Conservation (phyloP, 2,329 filamentous ascomycete genomes). For the Colletotrichum eremochloae region DNA sequence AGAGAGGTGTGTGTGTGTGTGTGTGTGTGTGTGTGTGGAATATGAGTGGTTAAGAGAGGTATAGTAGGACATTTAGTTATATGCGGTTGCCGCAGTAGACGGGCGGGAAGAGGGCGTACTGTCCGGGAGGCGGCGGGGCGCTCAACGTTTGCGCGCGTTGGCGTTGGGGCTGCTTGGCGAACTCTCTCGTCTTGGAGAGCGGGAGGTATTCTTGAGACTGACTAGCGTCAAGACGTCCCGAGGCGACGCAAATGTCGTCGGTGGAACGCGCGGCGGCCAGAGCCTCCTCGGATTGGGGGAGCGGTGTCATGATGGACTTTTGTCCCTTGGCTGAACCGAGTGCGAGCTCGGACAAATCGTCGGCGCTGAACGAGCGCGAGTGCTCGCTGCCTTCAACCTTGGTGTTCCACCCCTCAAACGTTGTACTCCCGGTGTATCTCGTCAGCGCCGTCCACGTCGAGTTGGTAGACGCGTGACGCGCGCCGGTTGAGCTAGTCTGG, state of each 20-base stretch:
- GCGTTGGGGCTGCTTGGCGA: conserved; percentile 49
- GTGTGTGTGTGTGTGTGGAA: conserved; percentile 13
- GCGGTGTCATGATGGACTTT: conserved; percentile 35
- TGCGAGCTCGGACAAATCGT: conserved; percentile 45
- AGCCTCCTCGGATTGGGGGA: conserved; percentile 39
- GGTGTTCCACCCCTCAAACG: conserved; percentile 48
- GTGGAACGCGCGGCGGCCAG: conserved; percentile 33
- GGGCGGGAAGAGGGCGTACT: conserved; percentile 61
- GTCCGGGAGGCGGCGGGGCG: conserved; percentile 59
- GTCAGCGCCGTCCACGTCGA: conserved; percentile 68
- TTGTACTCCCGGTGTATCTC: conserved; percentile 66
- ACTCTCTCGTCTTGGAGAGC: conserved; percentile 50
- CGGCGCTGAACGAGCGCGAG: conserved; percentile 46
- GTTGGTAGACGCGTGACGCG: conserved; percentile 66
- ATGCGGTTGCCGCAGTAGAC: conserved; percentile 50
- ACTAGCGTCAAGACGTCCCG: conserved; percentile 30
- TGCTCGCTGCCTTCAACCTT: conserved; percentile 51
- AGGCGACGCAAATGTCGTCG: conserved; percentile 31
- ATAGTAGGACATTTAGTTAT: background rate
- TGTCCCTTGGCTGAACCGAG: conserved; percentile 29
- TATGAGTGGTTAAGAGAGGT: background rate
- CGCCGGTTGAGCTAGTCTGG: conserved; percentile 61
- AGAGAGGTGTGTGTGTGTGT: background rate
- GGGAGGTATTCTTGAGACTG: conserved; percentile 49
- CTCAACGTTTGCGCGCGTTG: conserved; percentile 61